A percentile compares a stretch with the other conserved stretches of the same genome.
phyloP scores from a whole-genome alignment of 192 early-diverging fungal genomes.

The Rhizoclosmatium globosum region DNA sequence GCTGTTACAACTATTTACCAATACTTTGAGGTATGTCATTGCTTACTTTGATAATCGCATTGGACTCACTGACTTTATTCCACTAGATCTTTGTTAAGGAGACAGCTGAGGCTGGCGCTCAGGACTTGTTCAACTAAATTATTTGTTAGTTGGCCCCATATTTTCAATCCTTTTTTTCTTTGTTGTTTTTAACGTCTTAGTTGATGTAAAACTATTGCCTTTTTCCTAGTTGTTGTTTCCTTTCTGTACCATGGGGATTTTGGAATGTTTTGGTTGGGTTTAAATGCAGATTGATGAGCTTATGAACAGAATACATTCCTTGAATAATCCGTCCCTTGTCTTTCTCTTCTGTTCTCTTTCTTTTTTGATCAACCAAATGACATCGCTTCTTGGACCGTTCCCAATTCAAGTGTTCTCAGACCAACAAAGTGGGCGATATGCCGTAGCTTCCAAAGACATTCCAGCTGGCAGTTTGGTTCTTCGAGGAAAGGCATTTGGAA shows the following conservation, averaged over 20 bases:
- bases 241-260: background rate
- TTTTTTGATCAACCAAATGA: background rate
- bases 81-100: constrained; percentile 94
- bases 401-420: background rate
- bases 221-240: background rate
- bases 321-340: background rate
- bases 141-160: background rate
- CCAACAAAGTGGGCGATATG: constrained; percentile 18
- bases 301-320: background rate
- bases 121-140: constrained; percentile 34
- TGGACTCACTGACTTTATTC: background rate
- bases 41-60: background rate
- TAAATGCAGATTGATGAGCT: background rate
- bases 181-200: background rate
- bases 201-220: background rate
- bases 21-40: constrained; percentile 80
- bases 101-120: constrained; percentile 28
- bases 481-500: constrained; percentile 22
- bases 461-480: background rate
- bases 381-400: background rate
- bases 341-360: background rate
- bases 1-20: constrained; percentile 99
- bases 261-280: background rate
- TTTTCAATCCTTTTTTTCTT: constrained; percentile 1
- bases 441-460: constrained; percentile 10